These are phyloP conservation scores for Eleusine indica DNA, from an alignment of 176 grass and related monocot genomes.

Conservation along the genomic window DNA sequence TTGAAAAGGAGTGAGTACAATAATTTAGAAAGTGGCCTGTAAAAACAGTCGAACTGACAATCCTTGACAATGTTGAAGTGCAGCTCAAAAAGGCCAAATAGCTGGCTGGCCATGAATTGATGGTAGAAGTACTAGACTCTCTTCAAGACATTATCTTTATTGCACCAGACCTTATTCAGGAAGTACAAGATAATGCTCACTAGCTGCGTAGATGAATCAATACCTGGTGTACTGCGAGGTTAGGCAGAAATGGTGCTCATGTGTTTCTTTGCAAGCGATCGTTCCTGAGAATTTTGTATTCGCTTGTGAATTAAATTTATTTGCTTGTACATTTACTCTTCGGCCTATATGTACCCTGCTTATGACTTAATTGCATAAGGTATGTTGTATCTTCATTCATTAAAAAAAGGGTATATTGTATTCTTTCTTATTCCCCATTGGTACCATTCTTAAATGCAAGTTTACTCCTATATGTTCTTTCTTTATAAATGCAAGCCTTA, in stretches of 20 bases:
- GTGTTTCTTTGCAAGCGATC: constrained; percentile 20
- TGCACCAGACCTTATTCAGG: constrained; percentile 33
- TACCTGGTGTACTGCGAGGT: background rate
- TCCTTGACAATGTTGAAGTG: constrained; percentile 64
- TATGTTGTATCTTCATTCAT: background rate
- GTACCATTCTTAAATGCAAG: background rate
- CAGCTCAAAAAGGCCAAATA: constrained; percentile 61
- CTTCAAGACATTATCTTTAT: constrained; percentile 38
- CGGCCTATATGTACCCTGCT: background rate
- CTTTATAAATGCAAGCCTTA: background rate
- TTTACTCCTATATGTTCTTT: constrained; percentile 6
- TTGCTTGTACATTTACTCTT: background rate
- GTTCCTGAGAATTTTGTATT: constrained; percentile 1
- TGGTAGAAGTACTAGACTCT: constrained; percentile 71
- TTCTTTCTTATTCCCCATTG: too few relatives aligned
- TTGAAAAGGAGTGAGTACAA: too few relatives aligned
- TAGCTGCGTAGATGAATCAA: background rate
- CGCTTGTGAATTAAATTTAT: background rate
- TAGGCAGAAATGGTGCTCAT: background rate
- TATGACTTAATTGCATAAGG: background rate
- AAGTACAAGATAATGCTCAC: constrained; percentile 34
- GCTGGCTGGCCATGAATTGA: constrained; percentile 45
- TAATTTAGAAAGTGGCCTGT: too few relatives aligned
- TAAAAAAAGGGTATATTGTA: too few relatives aligned
- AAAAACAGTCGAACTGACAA: background rate